Conservation (phyloP, 805 yeast species). For the Lipomyces starkeyi region DNA sequence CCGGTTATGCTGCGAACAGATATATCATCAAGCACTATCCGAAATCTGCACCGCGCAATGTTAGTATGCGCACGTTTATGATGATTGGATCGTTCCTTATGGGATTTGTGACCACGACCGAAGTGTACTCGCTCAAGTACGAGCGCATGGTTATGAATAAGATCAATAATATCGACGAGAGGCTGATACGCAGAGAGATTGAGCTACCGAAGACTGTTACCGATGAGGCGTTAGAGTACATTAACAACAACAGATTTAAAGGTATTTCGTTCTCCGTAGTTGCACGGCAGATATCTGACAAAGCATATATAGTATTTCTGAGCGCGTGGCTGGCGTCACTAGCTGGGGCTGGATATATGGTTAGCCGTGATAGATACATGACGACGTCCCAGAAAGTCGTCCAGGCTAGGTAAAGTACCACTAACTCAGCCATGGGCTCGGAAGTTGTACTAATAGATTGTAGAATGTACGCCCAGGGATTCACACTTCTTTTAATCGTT, state of each 20-base stretch:
- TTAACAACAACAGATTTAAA: constrained; percentile 36
- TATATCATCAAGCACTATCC: constrained; percentile 21
- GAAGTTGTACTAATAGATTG: neutral
- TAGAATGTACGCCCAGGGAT: constrained; percentile 86
- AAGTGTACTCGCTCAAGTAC: constrained; percentile 31
- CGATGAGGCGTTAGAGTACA: constrained; percentile 24
- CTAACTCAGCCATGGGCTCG: neutral
- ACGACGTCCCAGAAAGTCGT: constrained; percentile 79
- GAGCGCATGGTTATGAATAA: constrained; percentile 39
- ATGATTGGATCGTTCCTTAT: constrained; percentile 27
- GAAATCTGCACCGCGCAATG: constrained; percentile 15
- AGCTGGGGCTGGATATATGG: constrained; percentile 77
- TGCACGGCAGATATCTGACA: neutral
- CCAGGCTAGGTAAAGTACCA: constrained; percentile 60
- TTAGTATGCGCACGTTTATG: constrained; percentile 30
- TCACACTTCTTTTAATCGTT: constrained; percentile 72
- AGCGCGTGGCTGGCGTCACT: constrained; percentile 81
- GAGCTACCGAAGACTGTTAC: constrained; percentile 32
- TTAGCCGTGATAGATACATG: constrained; percentile 76
- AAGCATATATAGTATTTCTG: constrained; percentile 53
- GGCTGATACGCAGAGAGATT: constrained; percentile 12
- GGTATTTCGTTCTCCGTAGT: constrained; percentile 46
- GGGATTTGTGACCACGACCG: constrained; percentile 34
- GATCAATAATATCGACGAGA: constrained; percentile 43
- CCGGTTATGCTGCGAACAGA: constrained; percentile 24